Percentiles rank a stretch among this genome's conserved stretches.
Conservation (phyloP, 208 protist genomes). For the Borovskyia barvae region DNA sequence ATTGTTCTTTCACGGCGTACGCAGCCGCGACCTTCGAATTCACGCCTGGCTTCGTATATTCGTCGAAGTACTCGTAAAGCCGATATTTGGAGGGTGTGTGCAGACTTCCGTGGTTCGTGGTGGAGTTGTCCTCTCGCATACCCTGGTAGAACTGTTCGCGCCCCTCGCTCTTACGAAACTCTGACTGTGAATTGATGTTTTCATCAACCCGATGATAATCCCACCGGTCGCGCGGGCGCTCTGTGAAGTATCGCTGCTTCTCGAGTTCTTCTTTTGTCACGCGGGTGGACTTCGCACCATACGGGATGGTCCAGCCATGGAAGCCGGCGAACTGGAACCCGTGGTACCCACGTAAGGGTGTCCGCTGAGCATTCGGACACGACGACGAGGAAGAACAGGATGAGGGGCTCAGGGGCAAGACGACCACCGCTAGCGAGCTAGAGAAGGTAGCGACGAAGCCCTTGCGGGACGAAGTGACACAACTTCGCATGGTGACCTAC, state of each 20-base stretch:
- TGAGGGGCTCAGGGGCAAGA: not conserved
- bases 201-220: constrained; percentile 88
- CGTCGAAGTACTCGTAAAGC: constrained; percentile 89
- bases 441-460: too few relatives aligned
- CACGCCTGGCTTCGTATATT: constrained; percentile 84
- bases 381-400: not conserved
- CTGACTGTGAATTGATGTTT: constrained; percentile 84
- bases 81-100: constrained; percentile 83
- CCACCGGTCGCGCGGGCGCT: constrained; percentile 69
- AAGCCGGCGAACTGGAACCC: constrained; percentile 78
- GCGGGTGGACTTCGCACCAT: constrained; percentile 34
- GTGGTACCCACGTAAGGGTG: constrained; percentile 42
- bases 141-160: constrained; percentile 76
- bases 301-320: constrained; percentile 80
- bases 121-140: constrained; percentile 77
- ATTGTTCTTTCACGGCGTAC: constrained; percentile 86
- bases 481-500: too few relatives aligned
- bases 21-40: constrained; percentile 72
- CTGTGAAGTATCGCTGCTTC: constrained; percentile 61
- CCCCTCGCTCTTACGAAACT: constrained; percentile 65
- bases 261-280: constrained; percentile 82
- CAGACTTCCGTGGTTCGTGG: constrained; percentile 54
- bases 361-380: too few relatives aligned
- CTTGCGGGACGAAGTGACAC: too few relatives aligned
- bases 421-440: not conserved